Base-by-base conservation (phyloP, 495 filamentous ascomycete species). In the Penicillium goetzii region DNA sequence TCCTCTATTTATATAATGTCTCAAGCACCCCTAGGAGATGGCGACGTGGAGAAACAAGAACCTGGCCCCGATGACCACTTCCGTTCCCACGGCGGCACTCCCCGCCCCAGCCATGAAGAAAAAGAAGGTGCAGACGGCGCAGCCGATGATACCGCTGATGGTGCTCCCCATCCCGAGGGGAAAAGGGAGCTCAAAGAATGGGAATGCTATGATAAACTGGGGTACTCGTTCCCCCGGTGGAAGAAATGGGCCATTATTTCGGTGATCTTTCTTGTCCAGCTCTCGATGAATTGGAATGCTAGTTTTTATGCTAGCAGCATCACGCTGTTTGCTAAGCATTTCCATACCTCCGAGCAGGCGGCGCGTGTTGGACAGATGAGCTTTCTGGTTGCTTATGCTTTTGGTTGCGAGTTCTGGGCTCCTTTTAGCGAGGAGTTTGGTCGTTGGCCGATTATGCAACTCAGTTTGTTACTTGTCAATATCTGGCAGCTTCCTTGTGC, bases 241-340 rank as follows among this genome's bases (percentile, higher is more conserved):
- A 93, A 89, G 80, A 93, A 92, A 76, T 93, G 90, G 90, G 81
- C 69, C 59, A 89, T 92, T 67, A 81, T 93, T 47, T 84, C 82
- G 6, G 81, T 92, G 65, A 88, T 93, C 72, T 92, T 92, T 74
- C 72, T 83, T 25, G 87, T 93, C 14, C 90, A 93, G 68, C 84
- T 86, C 19, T 92, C 90, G 2, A 93, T 93, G 90, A 93, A 93
- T 78, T 90, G 91, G 81, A 93, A 92, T 77, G 88, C 89, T 23
- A 86, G 84, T 50, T 81, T 92, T 14, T 92, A 91, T 74, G 83
- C 86, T 26, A 91, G 90, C 71, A 89, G 83, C 33, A 74, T 92
- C 40, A 67, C 56, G 0, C 85, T 86, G 7, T 86, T 92, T 61
- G 78, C 85, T 8, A 77, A 85, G 33, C 75, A 89, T 38, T 93